Base-by-base conservation (phyloP, 148 eudicot genomes). In the Chenopodium formosanum region DNA sequence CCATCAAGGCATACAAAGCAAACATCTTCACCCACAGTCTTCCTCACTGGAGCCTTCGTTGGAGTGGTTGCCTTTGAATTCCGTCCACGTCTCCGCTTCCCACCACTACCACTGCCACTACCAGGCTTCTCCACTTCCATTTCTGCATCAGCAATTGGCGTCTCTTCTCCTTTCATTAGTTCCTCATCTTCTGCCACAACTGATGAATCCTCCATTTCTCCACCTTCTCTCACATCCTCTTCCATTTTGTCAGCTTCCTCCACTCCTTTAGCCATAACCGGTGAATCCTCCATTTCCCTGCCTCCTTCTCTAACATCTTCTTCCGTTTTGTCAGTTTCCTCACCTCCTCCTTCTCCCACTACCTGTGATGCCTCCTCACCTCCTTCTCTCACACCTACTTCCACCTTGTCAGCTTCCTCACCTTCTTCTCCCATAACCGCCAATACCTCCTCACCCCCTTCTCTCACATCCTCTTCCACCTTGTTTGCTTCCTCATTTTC, bases 1-100 rank as follows among this genome's bases (percentile, higher is more conserved):
- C 99, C 99, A 83, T 95, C 99, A 58, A 95, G 92, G 86, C 99
- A 95, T 64, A 95, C 90, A 84, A 95, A 95, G 83, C 99, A 95
- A 81, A 95, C 97, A 86, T 95, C 99, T 82, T 95, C 99, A 58
- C 90, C 98, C 11, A 79, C 84, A 46, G 74, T 78, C 88, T 89
- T 91, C 87, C 86, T 82, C 27, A 81, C 69, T 46, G 89, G 79
- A 29, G 85, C 66, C 88, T 75, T 95, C 40, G 82, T 82, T 3
- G 78, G 20, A 67, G 82, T 70, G 23, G 58, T 69, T 0, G 82
- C 73, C 81, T 86, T 88, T 7, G 91, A 58, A 37, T 77, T 89
- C 80, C 85, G 85, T 32, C 88, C 96, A 82, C 96, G 92, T 88
- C 91, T 95, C 48, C 89, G 82, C 89, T 93, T 95, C 74, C 93